Percentiles rank a stretch among this genome's conserved stretches.
These are phyloP conservation scores for Brassica incana DNA, from an alignment of 345 rosid species.

Conservation along the genomic window DNA sequence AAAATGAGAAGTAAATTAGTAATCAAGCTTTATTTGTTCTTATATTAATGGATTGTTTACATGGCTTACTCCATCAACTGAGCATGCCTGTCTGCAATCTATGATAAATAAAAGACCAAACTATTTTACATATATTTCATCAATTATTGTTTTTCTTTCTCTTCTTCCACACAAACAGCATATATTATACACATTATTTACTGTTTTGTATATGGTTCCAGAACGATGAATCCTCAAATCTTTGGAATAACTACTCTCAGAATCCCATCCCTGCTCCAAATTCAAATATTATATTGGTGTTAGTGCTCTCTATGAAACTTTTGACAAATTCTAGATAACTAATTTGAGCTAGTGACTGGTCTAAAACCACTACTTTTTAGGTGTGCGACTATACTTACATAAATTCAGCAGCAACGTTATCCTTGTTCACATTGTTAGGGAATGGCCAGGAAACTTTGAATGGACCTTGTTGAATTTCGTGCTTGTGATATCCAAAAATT, in stretches of 20 bases:
- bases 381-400: slow-evolving; percentile 46
- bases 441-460: slow-evolving; percentile 71
- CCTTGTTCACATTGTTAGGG: slow-evolving; percentile 61
- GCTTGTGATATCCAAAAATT: slow-evolving; percentile 51
- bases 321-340: not conserved
- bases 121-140: slow-evolving; percentile 33
- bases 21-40: not conserved
- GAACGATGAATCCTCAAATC: slow-evolving; percentile 41
- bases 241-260: slow-evolving; percentile 55
- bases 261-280: not conserved
- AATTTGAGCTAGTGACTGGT: not conserved
- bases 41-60: slow-evolving; percentile 29
- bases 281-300: not conserved
- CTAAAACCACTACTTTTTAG: not conserved
- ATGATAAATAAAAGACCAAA: slow-evolving; percentile 22
- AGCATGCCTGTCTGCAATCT: slow-evolving; percentile 22
- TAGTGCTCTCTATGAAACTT: not conserved
- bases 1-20: not conserved
- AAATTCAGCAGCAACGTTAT: slow-evolving; percentile 67
- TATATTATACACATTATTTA: slow-evolving; percentile 13
- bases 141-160: not conserved
- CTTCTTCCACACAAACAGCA: slow-evolving; percentile 12
- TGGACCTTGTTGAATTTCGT: slow-evolving; percentile 59
- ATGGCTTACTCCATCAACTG: slow-evolving; percentile 25
- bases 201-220: slow-evolving; percentile 9